These are phyloP conservation scores for Fusarium sp. DNA, from an alignment of 2,329 filamentous ascomycete species.

Conservation along the genomic window DNA sequence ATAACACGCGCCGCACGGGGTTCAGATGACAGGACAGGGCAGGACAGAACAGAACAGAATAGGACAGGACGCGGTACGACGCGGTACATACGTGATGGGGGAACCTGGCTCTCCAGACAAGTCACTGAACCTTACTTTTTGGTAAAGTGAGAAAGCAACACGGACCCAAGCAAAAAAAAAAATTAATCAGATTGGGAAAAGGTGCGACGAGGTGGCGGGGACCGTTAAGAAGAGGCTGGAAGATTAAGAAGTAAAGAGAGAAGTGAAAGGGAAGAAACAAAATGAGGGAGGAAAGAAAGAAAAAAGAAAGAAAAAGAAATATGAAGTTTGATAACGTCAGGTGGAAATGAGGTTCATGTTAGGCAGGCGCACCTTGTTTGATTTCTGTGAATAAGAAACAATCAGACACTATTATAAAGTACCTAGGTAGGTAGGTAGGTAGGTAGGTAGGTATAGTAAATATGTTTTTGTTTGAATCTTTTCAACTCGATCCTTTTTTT, in stretches of 20 bases:
- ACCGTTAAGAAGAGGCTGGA: conserved; percentile 21
- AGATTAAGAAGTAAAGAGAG: neutral
- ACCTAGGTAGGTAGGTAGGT: too few relatives aligned
- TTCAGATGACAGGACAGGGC: neutral
- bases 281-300: too few relatives aligned
- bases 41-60: too few relatives aligned
- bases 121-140: conserved; percentile 11
- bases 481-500: conserved; percentile 1
- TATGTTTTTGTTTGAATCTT: neutral
- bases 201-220: conserved; percentile 29
- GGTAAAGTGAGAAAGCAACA: conserved; percentile 1
- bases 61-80: conserved; percentile 31
- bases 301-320: conserved; percentile 24
- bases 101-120: conserved; percentile 6
- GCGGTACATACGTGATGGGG: conserved; percentile 16
- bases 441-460: too few relatives aligned
- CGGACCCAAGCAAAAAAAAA: conserved; percentile 5
- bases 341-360: conserved; percentile 32
- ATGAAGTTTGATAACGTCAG: conserved; percentile 19
- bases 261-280: too few relatives aligned
- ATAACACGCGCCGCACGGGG: conserved; percentile 17
- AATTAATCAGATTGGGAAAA: conserved; percentile 17
- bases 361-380: conserved; percentile 10
- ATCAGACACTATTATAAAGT: too few relatives aligned
- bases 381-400: conserved; percentile 8